Evolutionary conservation across 345 rosid genomes (phyloP).

Genomic region (Hypericum androsaemum): DNA sequence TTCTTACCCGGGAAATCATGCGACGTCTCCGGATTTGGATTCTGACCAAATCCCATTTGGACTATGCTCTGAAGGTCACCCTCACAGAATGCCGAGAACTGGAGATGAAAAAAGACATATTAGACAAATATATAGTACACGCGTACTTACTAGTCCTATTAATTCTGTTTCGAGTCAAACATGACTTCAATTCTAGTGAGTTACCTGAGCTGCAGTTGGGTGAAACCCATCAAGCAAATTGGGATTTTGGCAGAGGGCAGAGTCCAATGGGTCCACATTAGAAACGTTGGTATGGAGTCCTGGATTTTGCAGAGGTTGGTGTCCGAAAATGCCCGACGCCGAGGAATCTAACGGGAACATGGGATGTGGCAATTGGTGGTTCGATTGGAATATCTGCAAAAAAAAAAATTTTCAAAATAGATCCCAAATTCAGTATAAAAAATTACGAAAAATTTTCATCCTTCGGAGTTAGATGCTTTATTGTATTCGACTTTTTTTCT

Average conservation of each 20-base stretch:
- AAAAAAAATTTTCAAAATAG: neutral
- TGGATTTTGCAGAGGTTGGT: constrained; percentile 27
- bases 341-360: constrained; percentile 47
- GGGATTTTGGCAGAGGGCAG: constrained; percentile 27
- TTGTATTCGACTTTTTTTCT: neutral
- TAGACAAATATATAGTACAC: no score
- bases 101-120: constrained; percentile 8
- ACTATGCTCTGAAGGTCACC: constrained; percentile 73
- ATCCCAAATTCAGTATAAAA: neutral
- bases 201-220: constrained; percentile 41
- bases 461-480: neutral
- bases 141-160: no score
- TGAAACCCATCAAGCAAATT: constrained; percentile 31
- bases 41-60: constrained; percentile 64
- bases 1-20: constrained; percentile 31
- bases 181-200: no score
- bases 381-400: constrained; percentile 41
- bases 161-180: no score
- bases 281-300: constrained; percentile 22
- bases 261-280: constrained; percentile 35
- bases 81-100: constrained; percentile 48
- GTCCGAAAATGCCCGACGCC: constrained; percentile 35
- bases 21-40: constrained; percentile 21
- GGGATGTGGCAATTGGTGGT: constrained; percentile 34
- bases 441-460: neutral